Evolutionary conservation across 1,284 basidiomycete species (phyloP).

Genomic region (Leccinum angustisporum): DNA sequence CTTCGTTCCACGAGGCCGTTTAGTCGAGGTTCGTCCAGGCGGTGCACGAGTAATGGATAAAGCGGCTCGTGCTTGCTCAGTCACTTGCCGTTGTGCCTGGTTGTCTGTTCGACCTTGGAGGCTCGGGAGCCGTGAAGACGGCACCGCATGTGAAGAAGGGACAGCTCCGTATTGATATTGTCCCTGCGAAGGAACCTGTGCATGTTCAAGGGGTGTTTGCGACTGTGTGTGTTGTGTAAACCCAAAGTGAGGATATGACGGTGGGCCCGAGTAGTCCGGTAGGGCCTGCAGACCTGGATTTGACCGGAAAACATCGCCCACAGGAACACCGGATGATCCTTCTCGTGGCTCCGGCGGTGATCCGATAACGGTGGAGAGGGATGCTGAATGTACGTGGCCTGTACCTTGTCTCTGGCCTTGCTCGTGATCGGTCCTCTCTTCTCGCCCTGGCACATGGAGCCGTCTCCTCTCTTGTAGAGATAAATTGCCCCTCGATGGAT

Average conservation of each 20-base stretch:
- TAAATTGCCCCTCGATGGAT: neutral
- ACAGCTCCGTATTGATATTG: conserved; percentile 11
- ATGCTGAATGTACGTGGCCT: conserved; percentile 24
- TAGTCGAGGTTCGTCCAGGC: conserved; percentile 14
- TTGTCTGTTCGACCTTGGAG: conserved; percentile 3
- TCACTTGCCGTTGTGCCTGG: conserved; percentile 7
- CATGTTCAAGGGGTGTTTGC: conserved; percentile 3
- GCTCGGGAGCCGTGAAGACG: conserved; percentile 6
- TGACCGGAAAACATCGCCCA: neutral
- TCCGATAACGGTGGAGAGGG: conserved; percentile 28
- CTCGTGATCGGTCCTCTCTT: neutral
- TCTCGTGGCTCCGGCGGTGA: conserved; percentile 20
- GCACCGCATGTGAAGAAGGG: conserved; percentile 4
- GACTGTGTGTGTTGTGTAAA: conserved; percentile 9
- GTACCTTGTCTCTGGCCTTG: neutral
- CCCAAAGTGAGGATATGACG: conserved; percentile 4
- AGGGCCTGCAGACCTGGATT: conserved; percentile 4
- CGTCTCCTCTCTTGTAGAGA: conserved; percentile 5
- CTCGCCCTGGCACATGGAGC: neutral
- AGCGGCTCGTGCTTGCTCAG: neutral
- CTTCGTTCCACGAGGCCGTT: conserved; percentile 26
- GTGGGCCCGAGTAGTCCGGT: conserved; percentile 8
- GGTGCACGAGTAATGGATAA: neutral
- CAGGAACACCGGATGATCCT: neutral
- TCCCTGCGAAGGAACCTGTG: conserved; percentile 6